Conservation (phyloP, 352 stramenopile genomes). For the Saprolegnia parasitica region DNA sequence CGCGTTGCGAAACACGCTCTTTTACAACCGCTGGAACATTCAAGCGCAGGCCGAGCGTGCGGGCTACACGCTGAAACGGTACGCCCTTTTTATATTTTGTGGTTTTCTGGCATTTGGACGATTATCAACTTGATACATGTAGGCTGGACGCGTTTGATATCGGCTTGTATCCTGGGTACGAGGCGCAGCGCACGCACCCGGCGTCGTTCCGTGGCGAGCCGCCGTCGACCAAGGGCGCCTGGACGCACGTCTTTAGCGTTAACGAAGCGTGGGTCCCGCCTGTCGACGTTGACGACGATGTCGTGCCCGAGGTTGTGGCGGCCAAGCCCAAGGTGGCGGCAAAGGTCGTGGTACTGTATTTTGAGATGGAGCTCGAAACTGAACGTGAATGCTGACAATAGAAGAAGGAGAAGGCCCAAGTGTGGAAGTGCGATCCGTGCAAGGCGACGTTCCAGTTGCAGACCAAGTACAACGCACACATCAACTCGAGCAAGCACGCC, state of each 20-base stretch:
- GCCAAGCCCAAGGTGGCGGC: slow-evolving; percentile 26
- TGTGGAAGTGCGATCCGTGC: slow-evolving; percentile 56
- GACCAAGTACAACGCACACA: slow-evolving; percentile 83
- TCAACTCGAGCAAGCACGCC: slow-evolving; percentile 82
- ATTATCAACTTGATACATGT: neutral
- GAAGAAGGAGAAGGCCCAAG: slow-evolving; percentile 20
- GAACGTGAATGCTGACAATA: neutral
- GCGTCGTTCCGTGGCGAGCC: slow-evolving; percentile 68
- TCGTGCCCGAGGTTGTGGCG: slow-evolving; percentile 32
- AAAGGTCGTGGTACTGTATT: neutral
- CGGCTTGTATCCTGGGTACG: slow-evolving; percentile 66
- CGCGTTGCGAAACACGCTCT: slow-evolving; percentile 65
- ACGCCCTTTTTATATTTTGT: slow-evolving; percentile 3
- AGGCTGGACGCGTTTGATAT: slow-evolving; percentile 63
- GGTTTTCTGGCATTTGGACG: neutral
- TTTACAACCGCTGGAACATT: slow-evolving; percentile 83
- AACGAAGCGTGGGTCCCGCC: slow-evolving; percentile 34
- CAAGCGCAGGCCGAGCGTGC: slow-evolving; percentile 55
- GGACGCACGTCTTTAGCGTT: slow-evolving; percentile 63
- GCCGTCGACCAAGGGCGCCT: slow-evolving; percentile 57
- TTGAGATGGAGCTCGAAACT: slow-evolving; percentile 20
- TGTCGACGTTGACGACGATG: slow-evolving; percentile 22
- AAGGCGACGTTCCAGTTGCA: slow-evolving; percentile 48
- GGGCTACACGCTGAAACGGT: slow-evolving; percentile 67
- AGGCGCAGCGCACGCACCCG: slow-evolving; percentile 69